A percentile compares a stretch with the other conserved stretches of the same genome.
Conservation (phyloP, 2,329 filamentous ascomycete species). For the Xylaria sp. region DNA sequence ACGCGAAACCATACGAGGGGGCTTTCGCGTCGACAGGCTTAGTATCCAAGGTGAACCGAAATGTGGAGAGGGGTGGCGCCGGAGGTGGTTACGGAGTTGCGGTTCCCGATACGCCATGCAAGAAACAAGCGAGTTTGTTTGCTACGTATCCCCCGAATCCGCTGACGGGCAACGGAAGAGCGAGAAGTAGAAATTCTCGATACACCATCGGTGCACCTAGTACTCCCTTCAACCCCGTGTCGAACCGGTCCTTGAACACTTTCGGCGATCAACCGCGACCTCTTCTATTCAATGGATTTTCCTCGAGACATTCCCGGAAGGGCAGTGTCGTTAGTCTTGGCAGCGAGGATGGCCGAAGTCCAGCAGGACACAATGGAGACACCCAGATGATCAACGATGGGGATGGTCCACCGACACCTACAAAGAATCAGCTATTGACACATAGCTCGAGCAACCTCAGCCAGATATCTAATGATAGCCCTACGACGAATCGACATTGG, state of each 20-base stretch:
- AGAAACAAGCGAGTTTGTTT: constrained; percentile 75
- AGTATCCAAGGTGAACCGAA: constrained; percentile 90
- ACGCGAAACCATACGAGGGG: constrained; percentile 74
- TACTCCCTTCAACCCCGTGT: constrained; percentile 74
- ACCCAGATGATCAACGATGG: constrained; percentile 51
- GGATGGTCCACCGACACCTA: constrained; percentile 91
- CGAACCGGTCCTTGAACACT: constrained; percentile 48
- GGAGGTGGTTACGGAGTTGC: constrained; percentile 55
- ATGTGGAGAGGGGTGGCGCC: constrained; percentile 68
- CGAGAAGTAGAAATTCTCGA: constrained; percentile 63
- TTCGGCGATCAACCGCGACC: constrained; percentile 62
- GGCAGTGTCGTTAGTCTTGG: constrained; percentile 82
- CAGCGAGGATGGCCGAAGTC: constrained; percentile 68
- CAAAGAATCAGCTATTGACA: constrained; percentile 65
- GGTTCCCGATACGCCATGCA: constrained; percentile 96
- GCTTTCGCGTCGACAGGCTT: constrained; percentile 94
- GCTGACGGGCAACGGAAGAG: constrained; percentile 58
- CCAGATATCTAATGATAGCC: constrained; percentile 48
- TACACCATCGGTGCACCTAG: constrained; percentile 79
- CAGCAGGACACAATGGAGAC: constrained; percentile 48
- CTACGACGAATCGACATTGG: constrained; percentile 51
- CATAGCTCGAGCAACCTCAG: constrained; percentile 39
- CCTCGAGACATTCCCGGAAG: constrained; percentile 49
- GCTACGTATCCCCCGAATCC: constrained; percentile 64
- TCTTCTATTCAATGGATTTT: constrained; percentile 66